phyloP scores from a whole-genome alignment of 2,329 filamentous ascomycete species.

The Fusarium nematophilum region DNA sequence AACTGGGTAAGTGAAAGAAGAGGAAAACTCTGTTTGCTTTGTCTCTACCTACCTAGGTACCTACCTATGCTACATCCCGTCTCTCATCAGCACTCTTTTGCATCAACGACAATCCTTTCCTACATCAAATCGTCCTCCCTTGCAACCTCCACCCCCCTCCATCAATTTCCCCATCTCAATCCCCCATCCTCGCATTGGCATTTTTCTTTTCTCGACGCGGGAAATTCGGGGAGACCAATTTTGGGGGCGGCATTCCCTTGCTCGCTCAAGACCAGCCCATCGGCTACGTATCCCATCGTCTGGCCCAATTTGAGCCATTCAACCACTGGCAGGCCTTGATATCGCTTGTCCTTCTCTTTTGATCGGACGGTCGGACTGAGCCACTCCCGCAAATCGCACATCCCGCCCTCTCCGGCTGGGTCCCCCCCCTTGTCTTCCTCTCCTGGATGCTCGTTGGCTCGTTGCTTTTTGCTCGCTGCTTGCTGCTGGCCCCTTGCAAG shows the following conservation, averaged over 20 bases:
- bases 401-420: constrained; percentile 23
- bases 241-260: constrained; percentile 32
- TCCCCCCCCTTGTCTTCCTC: constrained; percentile 26
- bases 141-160: constrained; percentile 22
- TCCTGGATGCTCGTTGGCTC: constrained; percentile 21
- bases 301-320: constrained; percentile 31
- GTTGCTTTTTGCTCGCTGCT: constrained; percentile 21
- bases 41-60: background rate
- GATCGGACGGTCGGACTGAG: constrained; percentile 29
- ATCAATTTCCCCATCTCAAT: constrained; percentile 28
- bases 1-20: constrained; percentile 8
- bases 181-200: constrained; percentile 33
- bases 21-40: constrained; percentile 17
- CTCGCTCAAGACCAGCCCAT: constrained; percentile 15
- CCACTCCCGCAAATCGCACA: constrained; percentile 41
- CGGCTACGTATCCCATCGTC: constrained; percentile 1
- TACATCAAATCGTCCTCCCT: constrained; percentile 24
- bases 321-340: constrained; percentile 37
- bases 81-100: constrained; percentile 11
- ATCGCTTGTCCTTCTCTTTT: constrained; percentile 17
- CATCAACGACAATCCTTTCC: constrained; percentile 23
- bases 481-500: constrained; percentile 30
- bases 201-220: constrained; percentile 23
- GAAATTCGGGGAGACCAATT: constrained; percentile 27
- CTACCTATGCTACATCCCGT: constrained; percentile 1